A percentile compares a stretch with the other conserved stretches of the same genome.
Conservation (phyloP, 352 stramenopile species). For the Pythium phragmitis region DNA sequence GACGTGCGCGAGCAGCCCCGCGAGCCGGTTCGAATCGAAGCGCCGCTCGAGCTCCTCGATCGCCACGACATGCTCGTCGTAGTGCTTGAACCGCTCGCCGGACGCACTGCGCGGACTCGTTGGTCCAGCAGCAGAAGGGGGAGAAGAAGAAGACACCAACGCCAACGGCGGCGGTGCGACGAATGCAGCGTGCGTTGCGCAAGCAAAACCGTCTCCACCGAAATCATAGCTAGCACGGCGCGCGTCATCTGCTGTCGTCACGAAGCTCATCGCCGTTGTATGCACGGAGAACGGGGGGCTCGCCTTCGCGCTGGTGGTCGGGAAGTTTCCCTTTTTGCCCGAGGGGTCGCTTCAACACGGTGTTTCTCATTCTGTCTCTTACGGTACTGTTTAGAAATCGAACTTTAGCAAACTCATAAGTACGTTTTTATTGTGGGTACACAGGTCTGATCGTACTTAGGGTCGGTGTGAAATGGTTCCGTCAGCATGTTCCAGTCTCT, state of each 20-base stretch:
- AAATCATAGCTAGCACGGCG: constrained; percentile 8
- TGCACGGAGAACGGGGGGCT: not conserved
- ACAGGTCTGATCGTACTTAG: not conserved
- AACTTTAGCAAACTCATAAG: constrained; percentile 17
- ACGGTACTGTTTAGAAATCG: constrained; percentile 14
- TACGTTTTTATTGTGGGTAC: constrained; percentile 4
- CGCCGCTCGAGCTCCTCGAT: constrained; percentile 48
- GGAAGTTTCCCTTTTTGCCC: not conserved
- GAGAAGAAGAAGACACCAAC: constrained; percentile 7
- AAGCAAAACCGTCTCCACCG: not conserved
- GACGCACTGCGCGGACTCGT: constrained; percentile 17
- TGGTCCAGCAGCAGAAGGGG: not conserved
- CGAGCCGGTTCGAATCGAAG: constrained; percentile 33
- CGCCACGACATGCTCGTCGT: constrained; percentile 48
- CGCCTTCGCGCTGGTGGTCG: not conserved
- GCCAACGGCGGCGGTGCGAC: constrained; percentile 21
- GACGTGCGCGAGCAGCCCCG: constrained; percentile 29
- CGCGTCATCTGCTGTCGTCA: not conserved
- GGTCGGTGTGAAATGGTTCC: constrained; percentile 3
- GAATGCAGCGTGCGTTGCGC: constrained; percentile 1
- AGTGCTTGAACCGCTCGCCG: constrained; percentile 32
- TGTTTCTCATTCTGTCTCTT: constrained; percentile 12
- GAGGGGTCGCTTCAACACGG: constrained; percentile 15
- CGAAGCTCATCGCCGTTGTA: not conserved
- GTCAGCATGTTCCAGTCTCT: not conserved